A percentile compares a stretch with the other conserved stretches of the same genome.
Conservation (phyloP, 345 rosid species). For the Jatropha curcas region DNA sequence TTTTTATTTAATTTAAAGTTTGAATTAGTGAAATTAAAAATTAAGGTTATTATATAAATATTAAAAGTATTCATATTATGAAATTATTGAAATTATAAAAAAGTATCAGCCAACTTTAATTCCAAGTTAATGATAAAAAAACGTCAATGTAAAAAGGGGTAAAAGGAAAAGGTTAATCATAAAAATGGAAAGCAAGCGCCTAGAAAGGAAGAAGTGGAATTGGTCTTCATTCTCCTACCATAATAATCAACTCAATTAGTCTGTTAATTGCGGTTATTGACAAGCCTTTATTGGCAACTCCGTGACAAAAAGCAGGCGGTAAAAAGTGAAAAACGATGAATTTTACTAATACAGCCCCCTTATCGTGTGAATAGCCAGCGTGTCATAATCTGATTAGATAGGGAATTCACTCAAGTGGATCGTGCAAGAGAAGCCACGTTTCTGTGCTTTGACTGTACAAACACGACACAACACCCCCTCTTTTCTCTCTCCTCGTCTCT, state of each 20-base stretch:
- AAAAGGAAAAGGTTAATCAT: no score
- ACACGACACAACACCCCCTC: slow-evolving; percentile 17
- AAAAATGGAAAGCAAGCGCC: neutral
- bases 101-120: no score
- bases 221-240: neutral
- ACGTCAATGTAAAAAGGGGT: no score
- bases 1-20: no score
- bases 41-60: no score
- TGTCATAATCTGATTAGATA: slow-evolving; percentile 32
- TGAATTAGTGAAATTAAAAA: no score
- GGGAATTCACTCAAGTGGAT: neutral
- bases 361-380: neutral
- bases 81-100: no score
- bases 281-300: neutral
- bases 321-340: no score
- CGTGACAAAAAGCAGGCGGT: neutral
- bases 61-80: no score
- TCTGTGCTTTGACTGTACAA: slow-evolving; percentile 49
- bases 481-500: neutral
- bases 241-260: neutral
- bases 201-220: neutral
- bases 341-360: neutral
- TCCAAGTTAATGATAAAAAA: neutral
- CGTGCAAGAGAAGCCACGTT: slow-evolving; percentile 52
- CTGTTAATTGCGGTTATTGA: neutral